A percentile compares a stretch with the other conserved stretches of the same genome.
These are phyloP conservation scores for Serendipita sp. DNA, from an alignment of 768 basidiomycete genomes.

Conservation along the genomic window DNA sequence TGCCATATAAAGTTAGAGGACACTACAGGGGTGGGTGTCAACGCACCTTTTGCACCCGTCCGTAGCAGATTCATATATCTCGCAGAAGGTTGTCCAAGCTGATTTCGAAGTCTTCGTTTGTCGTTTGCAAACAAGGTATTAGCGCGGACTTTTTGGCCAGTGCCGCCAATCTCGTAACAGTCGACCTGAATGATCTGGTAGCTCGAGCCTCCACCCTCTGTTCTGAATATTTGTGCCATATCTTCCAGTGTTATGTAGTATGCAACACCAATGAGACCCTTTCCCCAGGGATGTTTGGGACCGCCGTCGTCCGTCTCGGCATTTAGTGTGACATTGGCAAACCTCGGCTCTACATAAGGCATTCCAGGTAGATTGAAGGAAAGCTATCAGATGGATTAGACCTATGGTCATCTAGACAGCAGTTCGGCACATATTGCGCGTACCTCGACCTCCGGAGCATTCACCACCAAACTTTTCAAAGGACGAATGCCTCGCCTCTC, in stretches of 20 bases:
- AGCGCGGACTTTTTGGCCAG: not conserved
- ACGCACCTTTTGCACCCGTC: not conserved
- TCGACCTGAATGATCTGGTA: slow-evolving; percentile 6
- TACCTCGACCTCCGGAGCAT: not conserved
- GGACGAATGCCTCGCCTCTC: not conserved
- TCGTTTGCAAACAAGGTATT: not conserved
- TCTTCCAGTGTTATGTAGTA: not conserved
- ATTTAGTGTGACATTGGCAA: not conserved
- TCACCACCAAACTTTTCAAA: not conserved
- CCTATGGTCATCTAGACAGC: too few relatives aligned
- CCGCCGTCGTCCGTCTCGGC: not conserved
- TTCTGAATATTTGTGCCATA: not conserved
- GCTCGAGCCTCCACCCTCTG: not conserved
- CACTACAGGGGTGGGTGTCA: not conserved
- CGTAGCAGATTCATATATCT: slow-evolving; percentile 1
- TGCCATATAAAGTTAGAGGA: not conserved
- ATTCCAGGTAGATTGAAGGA: not conserved
- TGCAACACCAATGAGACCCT: not conserved
- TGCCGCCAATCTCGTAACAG: not conserved
- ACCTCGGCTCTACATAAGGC: not conserved
- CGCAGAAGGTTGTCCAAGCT: not conserved
- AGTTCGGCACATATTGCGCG: not conserved
- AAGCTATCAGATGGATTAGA: not conserved
- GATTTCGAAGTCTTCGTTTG: not conserved
- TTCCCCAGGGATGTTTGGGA: not conserved